These are phyloP conservation scores for Prunus mira DNA, from an alignment of 306 rosid species.

Conservation along the genomic window DNA sequence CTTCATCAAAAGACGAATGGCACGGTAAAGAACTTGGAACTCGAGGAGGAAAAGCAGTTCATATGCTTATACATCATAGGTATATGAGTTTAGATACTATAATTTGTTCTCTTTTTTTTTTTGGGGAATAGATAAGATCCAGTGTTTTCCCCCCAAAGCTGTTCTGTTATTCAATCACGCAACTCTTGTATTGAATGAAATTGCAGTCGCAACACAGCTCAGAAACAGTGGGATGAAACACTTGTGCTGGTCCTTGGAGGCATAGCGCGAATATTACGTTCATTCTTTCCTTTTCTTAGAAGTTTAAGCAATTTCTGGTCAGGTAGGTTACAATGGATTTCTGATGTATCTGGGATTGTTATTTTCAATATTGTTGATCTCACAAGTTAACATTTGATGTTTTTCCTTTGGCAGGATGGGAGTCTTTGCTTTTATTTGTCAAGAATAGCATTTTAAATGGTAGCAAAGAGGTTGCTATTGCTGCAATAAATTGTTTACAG, in stretches of 20 bases:
- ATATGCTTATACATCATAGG: constrained; percentile 99
- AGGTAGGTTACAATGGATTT: constrained; percentile 49
- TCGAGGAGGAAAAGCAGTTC: constrained; percentile 96
- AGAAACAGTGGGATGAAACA: constrained; percentile 99
- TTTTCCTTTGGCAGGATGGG: constrained; percentile 72
- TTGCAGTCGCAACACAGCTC: constrained; percentile 97
- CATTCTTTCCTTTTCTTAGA: constrained; percentile 84
- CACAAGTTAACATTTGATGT: constrained; percentile 10
- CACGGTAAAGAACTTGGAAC: constrained; percentile 99
- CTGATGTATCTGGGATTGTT: constrained; percentile 16
- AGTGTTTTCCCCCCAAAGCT: not conserved
- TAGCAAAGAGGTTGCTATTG: constrained; percentile 97
- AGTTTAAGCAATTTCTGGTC: constrained; percentile 81
- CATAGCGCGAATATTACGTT: constrained; percentile 79
- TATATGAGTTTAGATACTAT: constrained; percentile 28
- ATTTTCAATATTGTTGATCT: constrained; percentile 23
- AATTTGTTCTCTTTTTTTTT: not conserved
- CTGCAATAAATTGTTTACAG: constrained; percentile 89
- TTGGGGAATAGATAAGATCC: not conserved
- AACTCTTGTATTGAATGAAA: constrained; percentile 28
- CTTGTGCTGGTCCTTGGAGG: constrained; percentile 91
- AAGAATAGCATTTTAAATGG: constrained; percentile 73
- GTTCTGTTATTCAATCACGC: not conserved
- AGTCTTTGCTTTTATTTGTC: constrained; percentile 79
- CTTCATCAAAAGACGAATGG: constrained; percentile 97